Base-by-base conservation (phyloP, 495 filamentous ascomycete genomes). In the Polyplosphaeria fusca region DNA sequence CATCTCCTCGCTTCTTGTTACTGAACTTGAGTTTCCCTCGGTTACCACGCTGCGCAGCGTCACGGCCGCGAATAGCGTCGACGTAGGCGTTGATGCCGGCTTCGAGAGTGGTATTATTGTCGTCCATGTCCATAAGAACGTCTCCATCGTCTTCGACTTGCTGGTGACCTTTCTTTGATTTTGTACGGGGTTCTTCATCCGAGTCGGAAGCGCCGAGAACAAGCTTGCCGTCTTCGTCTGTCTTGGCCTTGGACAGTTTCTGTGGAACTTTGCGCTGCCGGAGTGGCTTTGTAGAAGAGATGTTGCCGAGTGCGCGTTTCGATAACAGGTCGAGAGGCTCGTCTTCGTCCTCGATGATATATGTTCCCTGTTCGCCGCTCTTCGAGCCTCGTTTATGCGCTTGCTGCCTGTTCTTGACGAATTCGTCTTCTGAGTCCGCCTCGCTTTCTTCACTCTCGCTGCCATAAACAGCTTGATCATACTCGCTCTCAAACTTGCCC, bases 261-360 rank as follows among this genome's bases (percentile, higher is more conserved):
- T 60, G 51, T 60, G 80, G 84, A 16, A 52, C 28, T 25, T 51
- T 18, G 14, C 57, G 30, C 27, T 32, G 27, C 57, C 81, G 82
- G 32, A 76, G 71, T 1, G 93, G 93, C 68, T 88, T 91, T 13
- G 89, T 94, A 3, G 87, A 86, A 13, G 93, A 96, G 64, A 98
- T 97, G 67, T 91, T 89, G 22, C 89, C 92, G 16, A 98, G 78
- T 11, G 93, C 89, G 66, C 84, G 84, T 38, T 87, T 84, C 60
- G 90, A 92, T 12, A 98, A 81, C 22, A 98, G 78, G 75, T 98
- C 93, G 26, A 98, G 82, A 1, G 93, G 93, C 69, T 96, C 92
- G 65, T 94, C 86, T 53, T 91, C 87, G 56, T 89, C 85, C 74
- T 97, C 94, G 60, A 92, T 79, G 67, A 97, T 97, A 72, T 93